phyloP scores from a whole-genome alignment of 345 rosid species.

The Draba incana region DNA sequence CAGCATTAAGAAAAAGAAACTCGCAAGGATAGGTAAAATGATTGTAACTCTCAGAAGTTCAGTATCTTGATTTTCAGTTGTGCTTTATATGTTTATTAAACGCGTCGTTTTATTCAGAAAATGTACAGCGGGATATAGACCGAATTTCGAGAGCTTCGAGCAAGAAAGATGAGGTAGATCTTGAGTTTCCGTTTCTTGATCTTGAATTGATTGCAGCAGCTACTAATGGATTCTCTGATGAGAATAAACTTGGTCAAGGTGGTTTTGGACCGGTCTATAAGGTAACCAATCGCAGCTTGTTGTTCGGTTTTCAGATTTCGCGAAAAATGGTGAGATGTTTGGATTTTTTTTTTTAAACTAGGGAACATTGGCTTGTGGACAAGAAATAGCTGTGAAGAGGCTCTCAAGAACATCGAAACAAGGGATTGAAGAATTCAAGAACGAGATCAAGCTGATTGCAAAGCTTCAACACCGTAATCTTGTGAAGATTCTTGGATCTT shows the following conservation, averaged over 20 bases:
- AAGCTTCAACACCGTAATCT: constrained; percentile 61
- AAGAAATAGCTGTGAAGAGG: constrained; percentile 60
- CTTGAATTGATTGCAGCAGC: constrained; percentile 48
- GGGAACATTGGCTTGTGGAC: constrained; percentile 43
- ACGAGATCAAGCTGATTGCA: constrained; percentile 54
- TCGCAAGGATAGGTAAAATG: constrained; percentile 27
- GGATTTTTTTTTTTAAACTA: constrained; percentile 12
- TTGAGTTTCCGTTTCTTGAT: constrained; percentile 43
- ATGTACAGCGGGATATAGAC: constrained; percentile 14
- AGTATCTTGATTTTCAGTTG: not conserved
- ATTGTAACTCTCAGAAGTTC: not conserved
- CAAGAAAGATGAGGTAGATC: constrained; percentile 35
- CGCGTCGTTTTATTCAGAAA: constrained; percentile 13
- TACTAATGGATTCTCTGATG: constrained; percentile 51
- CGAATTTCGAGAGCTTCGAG: constrained; percentile 34
- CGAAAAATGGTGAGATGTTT: not conserved
- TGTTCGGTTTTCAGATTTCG: not conserved
- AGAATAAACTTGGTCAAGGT: constrained; percentile 73
- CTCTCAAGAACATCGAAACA: constrained; percentile 52
- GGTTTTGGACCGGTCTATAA: constrained; percentile 71
- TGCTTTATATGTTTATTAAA: constrained; percentile 2
- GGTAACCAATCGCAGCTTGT: constrained; percentile 39
- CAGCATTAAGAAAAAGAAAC: constrained; percentile 31
- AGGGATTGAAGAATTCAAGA: constrained; percentile 59
- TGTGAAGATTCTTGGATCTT: constrained; percentile 55